phyloP scores from a whole-genome alignment of 257 asterid species.

The Anisodus tanguticus region DNA sequence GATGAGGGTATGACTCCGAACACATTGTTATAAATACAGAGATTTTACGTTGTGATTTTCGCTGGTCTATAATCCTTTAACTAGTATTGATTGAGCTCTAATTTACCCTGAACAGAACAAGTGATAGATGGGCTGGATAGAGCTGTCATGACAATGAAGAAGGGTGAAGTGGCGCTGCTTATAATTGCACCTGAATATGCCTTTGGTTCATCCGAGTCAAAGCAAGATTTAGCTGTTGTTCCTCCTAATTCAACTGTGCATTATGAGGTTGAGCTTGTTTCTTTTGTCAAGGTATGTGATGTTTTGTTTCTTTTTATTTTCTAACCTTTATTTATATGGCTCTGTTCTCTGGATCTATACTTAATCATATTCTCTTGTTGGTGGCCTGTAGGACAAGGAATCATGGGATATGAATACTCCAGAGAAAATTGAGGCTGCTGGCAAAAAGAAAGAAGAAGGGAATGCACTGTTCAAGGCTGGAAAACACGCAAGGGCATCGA shows the following conservation, averaged over 20 bases:
- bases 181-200: constrained; percentile 68
- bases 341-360: background rate
- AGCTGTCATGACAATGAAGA: constrained; percentile 67
- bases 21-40: background rate
- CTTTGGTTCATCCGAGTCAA: constrained; percentile 56
- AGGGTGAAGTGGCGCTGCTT: constrained; percentile 62
- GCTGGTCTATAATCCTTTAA: background rate
- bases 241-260: constrained; percentile 69
- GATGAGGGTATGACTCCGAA: constrained; percentile 58
- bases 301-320: background rate
- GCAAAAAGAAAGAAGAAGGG: constrained; percentile 77
- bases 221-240: constrained; percentile 61
- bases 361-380: background rate
- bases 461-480: constrained; percentile 65
- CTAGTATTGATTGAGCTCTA: background rate
- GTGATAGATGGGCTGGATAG: constrained; percentile 67
- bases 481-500: constrained; percentile 60
- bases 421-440: constrained; percentile 71
- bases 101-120: constrained; percentile 52
- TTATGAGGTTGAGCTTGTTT: constrained; percentile 68
- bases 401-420: constrained; percentile 76
- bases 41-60: background rate
- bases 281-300: constrained; percentile 57
- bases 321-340: background rate
- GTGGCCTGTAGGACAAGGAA: constrained; percentile 59